These are phyloP conservation scores for Tetrastigma voinierianum DNA, from an alignment of 164 flowering plant genomes.

Conservation along the genomic window DNA sequence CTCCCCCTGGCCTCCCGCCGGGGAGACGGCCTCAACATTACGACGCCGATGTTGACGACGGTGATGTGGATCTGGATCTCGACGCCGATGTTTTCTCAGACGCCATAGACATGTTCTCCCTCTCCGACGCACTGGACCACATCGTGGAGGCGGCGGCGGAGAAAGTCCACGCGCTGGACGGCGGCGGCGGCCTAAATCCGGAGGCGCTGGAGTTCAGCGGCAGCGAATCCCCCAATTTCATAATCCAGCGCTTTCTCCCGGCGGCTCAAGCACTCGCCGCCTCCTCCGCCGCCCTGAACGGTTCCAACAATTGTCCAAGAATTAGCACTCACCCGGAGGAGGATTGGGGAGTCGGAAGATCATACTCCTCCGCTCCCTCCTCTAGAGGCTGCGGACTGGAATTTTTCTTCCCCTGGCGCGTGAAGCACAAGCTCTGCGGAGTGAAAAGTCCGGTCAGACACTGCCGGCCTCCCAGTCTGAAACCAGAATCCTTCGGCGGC, in stretches of 20 bases:
- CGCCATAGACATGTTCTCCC: constrained; percentile 51
- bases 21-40: constrained; percentile 25
- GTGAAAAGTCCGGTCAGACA: constrained; percentile 35
- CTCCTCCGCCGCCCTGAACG: constrained; percentile 18
- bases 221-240: constrained; percentile 43
- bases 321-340: constrained; percentile 7
- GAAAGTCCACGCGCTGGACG: constrained; percentile 14
- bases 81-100: constrained; percentile 37
- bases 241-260: constrained; percentile 64
- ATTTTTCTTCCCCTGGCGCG: constrained; percentile 44
- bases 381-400: constrained; percentile 50
- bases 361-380: constrained; percentile 12
- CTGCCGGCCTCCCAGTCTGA: constrained; percentile 14
- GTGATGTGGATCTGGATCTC: constrained; percentile 8
- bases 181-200: constrained; percentile 22
- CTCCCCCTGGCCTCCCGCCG: constrained; percentile 45
- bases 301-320: no score
- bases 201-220: constrained; percentile 17
- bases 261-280: constrained; percentile 64
- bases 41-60: constrained; percentile 8
- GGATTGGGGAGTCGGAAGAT: not conserved
- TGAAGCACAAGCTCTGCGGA: constrained; percentile 49
- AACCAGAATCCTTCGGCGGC: constrained; percentile 9
- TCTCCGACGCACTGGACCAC: constrained; percentile 42
- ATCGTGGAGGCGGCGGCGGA: constrained; percentile 19